phyloP scores from a whole-genome alignment of 2,329 filamentous ascomycete genomes.

The Xylariaceae sp. region DNA sequence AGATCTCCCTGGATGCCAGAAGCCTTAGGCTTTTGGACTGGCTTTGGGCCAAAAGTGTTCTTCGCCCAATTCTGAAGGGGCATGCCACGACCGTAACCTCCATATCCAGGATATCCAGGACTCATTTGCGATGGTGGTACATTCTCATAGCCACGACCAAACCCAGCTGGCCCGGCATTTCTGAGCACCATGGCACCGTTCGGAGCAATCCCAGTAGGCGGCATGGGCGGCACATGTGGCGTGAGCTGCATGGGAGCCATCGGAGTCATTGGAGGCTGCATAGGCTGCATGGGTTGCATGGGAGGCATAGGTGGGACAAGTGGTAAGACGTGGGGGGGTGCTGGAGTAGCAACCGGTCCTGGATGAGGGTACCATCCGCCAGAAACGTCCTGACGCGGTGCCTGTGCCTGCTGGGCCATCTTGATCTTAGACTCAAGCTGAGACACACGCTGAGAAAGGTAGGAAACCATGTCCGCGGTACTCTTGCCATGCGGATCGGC shows the following conservation, averaged over 20 bases:
- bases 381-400: background rate
- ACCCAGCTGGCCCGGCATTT: background rate
- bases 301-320: too few species aligned
- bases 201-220: conserved; percentile 1
- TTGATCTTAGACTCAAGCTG: background rate
- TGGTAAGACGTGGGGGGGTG: too few species aligned
- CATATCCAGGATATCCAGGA: background rate
- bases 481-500: too few species aligned
- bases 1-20: conserved; percentile 22
- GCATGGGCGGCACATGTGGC: background rate
- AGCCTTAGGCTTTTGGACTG: conserved; percentile 28
- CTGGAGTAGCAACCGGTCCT: too few species aligned
- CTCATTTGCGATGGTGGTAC: background rate
- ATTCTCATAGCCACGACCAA: background rate
- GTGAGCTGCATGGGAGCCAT: background rate
- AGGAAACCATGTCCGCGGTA: too few species aligned
- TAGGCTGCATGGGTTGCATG: background rate
- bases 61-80: conserved; percentile 17
- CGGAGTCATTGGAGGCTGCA: background rate
- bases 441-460: background rate
- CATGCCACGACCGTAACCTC: background rate
- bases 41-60: conserved; percentile 29
- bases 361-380: background rate
- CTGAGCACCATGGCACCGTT: background rate
- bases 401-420: background rate